Evolutionary conservation across 1,284 basidiomycete species (phyloP), one percentile per base, ranked within the genome.

Genomic region (Trichosporon ovoides): DNA sequence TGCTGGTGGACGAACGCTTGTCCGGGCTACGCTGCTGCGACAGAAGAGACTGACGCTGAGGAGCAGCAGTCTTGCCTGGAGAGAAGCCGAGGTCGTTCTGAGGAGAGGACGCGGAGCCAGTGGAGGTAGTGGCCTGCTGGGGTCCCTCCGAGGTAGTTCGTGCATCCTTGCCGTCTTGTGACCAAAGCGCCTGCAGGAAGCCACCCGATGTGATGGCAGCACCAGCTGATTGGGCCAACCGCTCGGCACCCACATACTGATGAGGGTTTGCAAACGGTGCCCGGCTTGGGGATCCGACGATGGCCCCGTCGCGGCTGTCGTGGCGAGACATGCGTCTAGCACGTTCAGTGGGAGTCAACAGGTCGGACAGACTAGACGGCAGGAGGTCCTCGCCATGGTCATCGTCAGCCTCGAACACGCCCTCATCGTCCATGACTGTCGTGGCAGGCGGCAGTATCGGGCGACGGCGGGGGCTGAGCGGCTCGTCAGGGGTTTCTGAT

Each of bases 381-480:
- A 95, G 74, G 70, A 94, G 87, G 58, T 91, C 91, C 69, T 96
- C 91, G 54, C 89, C 76, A 65, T 91, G 87, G 46, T 86, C 88
- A 46, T 75, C 74, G 40, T 71, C 66, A 49, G 66, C 66, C 52
- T 69, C 72, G 46, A 65, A 59, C 51, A 59, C 61, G 43, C 71
- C 66, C 31, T 66, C 66, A 40, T 62, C 56, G 48, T 72, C 68
- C 34, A 52, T 43, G 9, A 53, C 53, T 12, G 37, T 37, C 14
- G 57, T 43, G 28, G 37, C 33, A 7, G 57, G 46, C 16, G 48
- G 38, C 5, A 60, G 53, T n/a, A 68, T 62, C 7, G 64, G 65
- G 38, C 68, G 66, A 24, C 70, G 65, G 2, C 53, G 43, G 18
- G 72, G 72, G 19, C 66, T 68, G n/a, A 74, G 66, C 2, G 65